Evolutionary conservation across 441 rosid species (phyloP).

Genomic region (Croton setiger): DNA sequence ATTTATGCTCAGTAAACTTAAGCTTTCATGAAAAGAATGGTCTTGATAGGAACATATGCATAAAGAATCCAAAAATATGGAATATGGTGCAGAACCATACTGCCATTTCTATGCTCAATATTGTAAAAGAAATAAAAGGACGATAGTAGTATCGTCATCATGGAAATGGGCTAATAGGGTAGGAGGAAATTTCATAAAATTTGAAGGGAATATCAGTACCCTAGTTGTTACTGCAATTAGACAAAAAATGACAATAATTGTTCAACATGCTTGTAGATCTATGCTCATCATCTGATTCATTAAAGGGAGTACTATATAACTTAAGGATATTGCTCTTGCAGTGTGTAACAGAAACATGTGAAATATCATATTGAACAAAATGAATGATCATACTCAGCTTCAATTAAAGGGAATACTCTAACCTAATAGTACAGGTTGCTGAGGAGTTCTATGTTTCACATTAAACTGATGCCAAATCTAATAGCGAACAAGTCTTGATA

Average conservation of each 20-base stretch:
- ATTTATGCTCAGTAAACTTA: neutral
- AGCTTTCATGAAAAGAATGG: slow-evolving; percentile 3
- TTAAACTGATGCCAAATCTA: neutral
- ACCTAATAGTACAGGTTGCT: neutral
- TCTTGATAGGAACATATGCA: neutral
- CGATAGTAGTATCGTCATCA: neutral
- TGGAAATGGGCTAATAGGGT: neutral
- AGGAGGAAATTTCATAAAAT: neutral
- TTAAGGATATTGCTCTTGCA: too few species aligned
- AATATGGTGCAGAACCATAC: neutral
- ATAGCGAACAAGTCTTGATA: neutral
- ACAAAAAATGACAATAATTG: neutral
- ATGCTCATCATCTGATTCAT: too few species aligned
- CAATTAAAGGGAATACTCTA: too few species aligned
- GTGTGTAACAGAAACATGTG: too few species aligned
- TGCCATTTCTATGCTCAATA: neutral
- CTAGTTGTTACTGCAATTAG: neutral
- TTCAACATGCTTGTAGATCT: neutral
- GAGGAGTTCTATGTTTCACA: neutral
- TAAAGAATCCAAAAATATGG: neutral
- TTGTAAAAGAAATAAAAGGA: neutral
- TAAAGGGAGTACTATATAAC: too few species aligned
- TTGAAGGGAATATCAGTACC: neutral
- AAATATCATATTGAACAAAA: too few species aligned
- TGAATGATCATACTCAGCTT: too few species aligned